Evolutionary conservation across 2,329 filamentous ascomycete genomes (phyloP).

Genomic region (Thielaviopsis populi): DNA sequence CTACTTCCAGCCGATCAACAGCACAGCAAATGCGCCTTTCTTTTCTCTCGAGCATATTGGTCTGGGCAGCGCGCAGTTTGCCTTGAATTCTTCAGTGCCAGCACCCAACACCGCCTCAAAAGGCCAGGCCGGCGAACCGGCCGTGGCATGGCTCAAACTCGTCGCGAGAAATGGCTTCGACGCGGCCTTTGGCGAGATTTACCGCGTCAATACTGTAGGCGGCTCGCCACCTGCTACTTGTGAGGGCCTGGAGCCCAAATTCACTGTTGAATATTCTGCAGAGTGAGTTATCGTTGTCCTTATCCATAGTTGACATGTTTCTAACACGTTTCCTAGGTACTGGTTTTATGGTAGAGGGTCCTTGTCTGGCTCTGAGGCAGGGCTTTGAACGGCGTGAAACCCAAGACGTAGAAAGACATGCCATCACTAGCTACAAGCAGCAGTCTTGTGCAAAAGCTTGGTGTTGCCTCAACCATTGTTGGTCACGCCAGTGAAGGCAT

Average conservation of each 20-base stretch:
- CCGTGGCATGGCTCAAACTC: constrained; percentile 72
- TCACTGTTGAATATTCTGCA: constrained; percentile 67
- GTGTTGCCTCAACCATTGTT: not conserved
- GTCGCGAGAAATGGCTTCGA: constrained; percentile 36
- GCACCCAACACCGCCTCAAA: constrained; percentile 47
- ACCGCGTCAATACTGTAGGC: constrained; percentile 70
- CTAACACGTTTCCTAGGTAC: constrained; percentile 22
- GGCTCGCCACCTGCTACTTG: constrained; percentile 64
- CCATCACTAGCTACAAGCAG: not conserved
- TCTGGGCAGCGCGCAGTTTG: constrained; percentile 33
- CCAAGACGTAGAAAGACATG: too few relatives aligned
- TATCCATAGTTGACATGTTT: constrained; percentile 13
- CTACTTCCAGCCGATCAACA: constrained; percentile 44
- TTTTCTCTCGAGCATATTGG: constrained; percentile 57
- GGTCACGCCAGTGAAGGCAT: too few relatives aligned
- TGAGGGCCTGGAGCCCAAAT: constrained; percentile 42
- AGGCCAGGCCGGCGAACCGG: constrained; percentile 48
- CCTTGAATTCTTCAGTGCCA: constrained; percentile 43
- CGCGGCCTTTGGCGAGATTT: constrained; percentile 56
- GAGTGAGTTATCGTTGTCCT: constrained; percentile 45
- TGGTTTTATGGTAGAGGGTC: constrained; percentile 23
- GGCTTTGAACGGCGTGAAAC: not conserved
- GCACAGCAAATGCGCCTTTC: constrained; percentile 51
- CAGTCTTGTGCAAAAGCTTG: not conserved
- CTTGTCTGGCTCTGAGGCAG: not conserved